Evolutionary conservation across 306 rosid species (phyloP).

Genomic region (Quercus parvula): DNA sequence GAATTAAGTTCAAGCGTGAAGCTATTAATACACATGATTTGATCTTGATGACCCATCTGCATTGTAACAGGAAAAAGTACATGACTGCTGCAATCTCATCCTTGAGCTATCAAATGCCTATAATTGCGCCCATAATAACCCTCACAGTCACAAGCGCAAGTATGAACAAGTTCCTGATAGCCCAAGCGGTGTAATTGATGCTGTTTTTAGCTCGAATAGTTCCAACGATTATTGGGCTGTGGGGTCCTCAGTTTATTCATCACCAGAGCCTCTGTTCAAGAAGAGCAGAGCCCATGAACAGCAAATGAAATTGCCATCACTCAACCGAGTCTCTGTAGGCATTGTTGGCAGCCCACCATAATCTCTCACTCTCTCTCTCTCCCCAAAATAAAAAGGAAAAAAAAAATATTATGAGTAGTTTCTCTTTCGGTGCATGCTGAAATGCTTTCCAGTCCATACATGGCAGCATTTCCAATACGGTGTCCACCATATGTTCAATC

Average conservation of each 20-base stretch:
- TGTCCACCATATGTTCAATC: slow-evolving; percentile 32
- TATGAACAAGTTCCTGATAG: slow-evolving; percentile 53
- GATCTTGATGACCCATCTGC: slow-evolving; percentile 3
- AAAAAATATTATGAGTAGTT: slow-evolving; percentile 4
- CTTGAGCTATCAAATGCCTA: slow-evolving; percentile 28
- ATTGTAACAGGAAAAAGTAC: slow-evolving; percentile 68
- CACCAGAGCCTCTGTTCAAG: slow-evolving; percentile 58
- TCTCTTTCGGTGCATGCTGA: slow-evolving; percentile 10
- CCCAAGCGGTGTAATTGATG: slow-evolving; percentile 83
- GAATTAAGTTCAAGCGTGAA: not conserved
- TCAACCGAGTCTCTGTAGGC: slow-evolving; percentile 53
- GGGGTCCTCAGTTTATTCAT: slow-evolving; percentile 49
- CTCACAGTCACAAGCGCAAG: slow-evolving; percentile 46
- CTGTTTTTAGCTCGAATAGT: slow-evolving; percentile 57
- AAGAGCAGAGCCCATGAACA: slow-evolving; percentile 59
- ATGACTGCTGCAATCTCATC: slow-evolving; percentile 60
- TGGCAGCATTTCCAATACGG: slow-evolving; percentile 43
- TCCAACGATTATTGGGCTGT: slow-evolving; percentile 82
- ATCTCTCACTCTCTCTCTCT: not conserved
- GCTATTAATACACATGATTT: slow-evolving; percentile 16
- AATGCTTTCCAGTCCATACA: not conserved
- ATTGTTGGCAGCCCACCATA: slow-evolving; percentile 55
- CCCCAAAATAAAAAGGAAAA: not conserved
- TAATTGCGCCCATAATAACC: slow-evolving; percentile 11
- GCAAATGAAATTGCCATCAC: slow-evolving; percentile 48